Evolutionary conservation across 352 stramenopile species (phyloP), one percentile per base, ranked within the genome.

Genomic region (Pythium sp.): DNA sequence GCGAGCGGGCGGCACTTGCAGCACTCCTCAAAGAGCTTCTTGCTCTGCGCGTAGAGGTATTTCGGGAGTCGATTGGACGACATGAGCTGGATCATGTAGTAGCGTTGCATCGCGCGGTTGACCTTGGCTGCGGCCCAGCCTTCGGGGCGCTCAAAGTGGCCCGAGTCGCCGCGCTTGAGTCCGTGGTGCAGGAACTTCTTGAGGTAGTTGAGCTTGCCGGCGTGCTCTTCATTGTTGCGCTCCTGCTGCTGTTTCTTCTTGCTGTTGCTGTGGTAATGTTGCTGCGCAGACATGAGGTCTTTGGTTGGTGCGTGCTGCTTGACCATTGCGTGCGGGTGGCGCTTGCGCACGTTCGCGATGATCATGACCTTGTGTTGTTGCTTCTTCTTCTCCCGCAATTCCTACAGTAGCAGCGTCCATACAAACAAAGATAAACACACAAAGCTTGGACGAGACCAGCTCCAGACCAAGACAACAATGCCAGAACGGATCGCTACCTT

Each of bases 11-110:
- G 77, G 41, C 84, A 92, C 67, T 85, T 82, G 64, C 84, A 88
- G 64, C 86, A 94, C 65, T 94, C 84, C 8, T 92, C 81, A 60
- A 90, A 94, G 3, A 94, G 72, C 26, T 79, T 79, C 61, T 91
- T 93, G 68, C 78, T 87, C 64, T 91, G 84, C 47, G 74, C 64
- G 5, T 67, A 70, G 0, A 90, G 71, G 59, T 88, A 78, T n/a
- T 87, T 67, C 11, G 82, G 75, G 34, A 78, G 66, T 15, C 72
- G 65, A 18, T 72, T 84, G 22, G 81, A 64, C n/a, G 75, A 62
- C 11, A 89, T 54, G 15, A 79, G 58, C 18, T 87, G 74, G 58
- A 90, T 76, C 36, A 75, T 72, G 51, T 85, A 80, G 54, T 91
- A 87, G 51, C 72, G 75, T 0, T 76, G 72, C 77, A 91, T 91